Percentiles rank a stretch among this genome's conserved stretches.
Conservation (phyloP, 441 rosid genomes). For the Lagerstroemia fauriei region DNA sequence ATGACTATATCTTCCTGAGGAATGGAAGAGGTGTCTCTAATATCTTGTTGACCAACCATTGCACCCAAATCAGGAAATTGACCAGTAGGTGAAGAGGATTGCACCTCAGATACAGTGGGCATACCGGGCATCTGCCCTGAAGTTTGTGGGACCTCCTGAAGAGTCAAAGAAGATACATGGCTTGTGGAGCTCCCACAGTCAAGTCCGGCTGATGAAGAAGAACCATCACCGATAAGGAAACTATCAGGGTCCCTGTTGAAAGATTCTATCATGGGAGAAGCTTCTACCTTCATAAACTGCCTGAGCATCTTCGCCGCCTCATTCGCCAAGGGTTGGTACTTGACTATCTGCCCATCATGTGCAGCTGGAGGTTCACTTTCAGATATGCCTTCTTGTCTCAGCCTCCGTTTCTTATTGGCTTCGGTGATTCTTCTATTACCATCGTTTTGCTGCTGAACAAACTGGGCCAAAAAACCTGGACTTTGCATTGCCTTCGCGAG, state of each 20-base stretch:
- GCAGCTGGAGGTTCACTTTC: constrained; percentile 48
- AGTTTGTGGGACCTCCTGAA: constrained; percentile 74
- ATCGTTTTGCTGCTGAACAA: constrained; percentile 91
- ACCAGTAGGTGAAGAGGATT: constrained; percentile 36
- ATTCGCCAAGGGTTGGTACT: constrained; percentile 69
- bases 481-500: constrained; percentile 88
- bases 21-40: constrained; percentile 36
- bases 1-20: constrained; percentile 46
- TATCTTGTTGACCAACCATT: constrained; percentile 39
- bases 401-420: constrained; percentile 78
- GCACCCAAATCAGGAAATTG: constrained; percentile 40
- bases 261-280: constrained; percentile 54
- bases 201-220: constrained; percentile 42
- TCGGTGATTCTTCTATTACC: constrained; percentile 63
- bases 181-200: constrained; percentile 46
- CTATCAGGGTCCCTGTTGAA: constrained; percentile 45
- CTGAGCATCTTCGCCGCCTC: constrained; percentile 69
- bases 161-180: constrained; percentile 57
- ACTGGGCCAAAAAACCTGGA: constrained; percentile 83
- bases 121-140: constrained; percentile 38
- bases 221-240: constrained; percentile 46
- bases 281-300: constrained; percentile 60
- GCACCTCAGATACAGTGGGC: constrained; percentile 46
- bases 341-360: constrained; percentile 81
- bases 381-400: constrained; percentile 59